Conservation (phyloP, 2,329 filamentous ascomycete genomes). For the Hypoxylon sp. region DNA sequence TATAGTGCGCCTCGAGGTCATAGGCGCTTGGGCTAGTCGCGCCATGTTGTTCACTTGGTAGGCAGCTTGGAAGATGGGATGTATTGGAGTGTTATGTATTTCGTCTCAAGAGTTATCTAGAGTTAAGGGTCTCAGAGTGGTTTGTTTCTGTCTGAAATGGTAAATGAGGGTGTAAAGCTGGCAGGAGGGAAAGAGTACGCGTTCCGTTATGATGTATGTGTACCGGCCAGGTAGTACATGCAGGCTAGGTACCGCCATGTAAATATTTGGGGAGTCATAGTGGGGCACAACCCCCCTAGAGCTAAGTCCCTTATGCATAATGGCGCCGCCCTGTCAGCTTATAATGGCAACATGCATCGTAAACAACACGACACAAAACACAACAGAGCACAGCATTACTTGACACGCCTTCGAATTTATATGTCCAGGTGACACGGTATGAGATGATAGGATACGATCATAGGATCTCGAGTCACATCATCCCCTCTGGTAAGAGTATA, state of each 20-base stretch:
- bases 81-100: neutral
- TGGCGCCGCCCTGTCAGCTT: too few relatives aligned
- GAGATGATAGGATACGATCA: too few relatives aligned
- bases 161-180: neutral
- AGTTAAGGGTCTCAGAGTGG: neutral
- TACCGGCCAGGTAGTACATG: neutral
- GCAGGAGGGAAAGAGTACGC: neutral
- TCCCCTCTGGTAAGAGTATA: too few relatives aligned
- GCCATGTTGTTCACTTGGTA: constrained; percentile 36
- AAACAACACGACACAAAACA: too few relatives aligned
- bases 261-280: neutral
- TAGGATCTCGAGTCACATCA: too few relatives aligned
- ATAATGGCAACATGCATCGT: too few relatives aligned
- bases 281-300: constrained; percentile 2
- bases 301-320: neutral
- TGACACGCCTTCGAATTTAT: neutral
- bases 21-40: constrained; percentile 44
- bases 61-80: neutral
- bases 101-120: neutral
- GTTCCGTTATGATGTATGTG: constrained; percentile 29
- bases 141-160: neutral
- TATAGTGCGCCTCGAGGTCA: constrained; percentile 40
- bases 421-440: too few relatives aligned
- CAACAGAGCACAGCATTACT: too few relatives aligned
- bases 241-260: too few relatives aligned